Base-by-base conservation (phyloP, 495 filamentous ascomycete genomes). In the Achaetomiella virescens region DNA sequence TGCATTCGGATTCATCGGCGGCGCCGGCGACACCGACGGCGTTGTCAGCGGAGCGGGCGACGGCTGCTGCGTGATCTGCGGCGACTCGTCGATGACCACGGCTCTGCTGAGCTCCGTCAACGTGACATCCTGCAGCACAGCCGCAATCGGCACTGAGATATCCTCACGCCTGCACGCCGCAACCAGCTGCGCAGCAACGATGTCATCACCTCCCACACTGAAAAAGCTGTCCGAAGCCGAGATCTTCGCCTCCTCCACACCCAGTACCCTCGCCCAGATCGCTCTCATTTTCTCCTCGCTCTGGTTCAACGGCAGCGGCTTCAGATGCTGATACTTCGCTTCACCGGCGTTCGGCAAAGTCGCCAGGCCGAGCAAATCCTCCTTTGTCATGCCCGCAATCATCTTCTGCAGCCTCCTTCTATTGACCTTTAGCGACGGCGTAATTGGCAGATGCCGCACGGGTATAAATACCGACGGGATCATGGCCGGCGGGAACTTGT, bases 401-500 rank as follows among this genome's bases (percentile, higher is more conserved):
- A 69, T 64, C 41, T 67, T 68, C 52, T 73, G 72, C 11, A 78
- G 67, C 17, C 72, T 64, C 8, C 68, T 59, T 24, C 69, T 64
- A 48, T 76, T 70, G 40, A 75, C 65, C 48, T 76, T 70, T 44
- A 78, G 62, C 0, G 72, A 73, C 3, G 70, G 60, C 12, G 73
- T 76, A 18, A 75, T 49, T 1, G 75, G 75, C 29, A 78, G 62
- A 44, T 69, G 60, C 45, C 66, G 70, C 44, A 76, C 68, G 1
- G 75, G 75, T 22, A 78, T 66, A 40, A 70, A 78, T 3, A 67
- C 70, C 18, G 70, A 63, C 3, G 72, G 75, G 12, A 74, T 56
- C 67, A 70, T 66, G 22, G 63, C 55, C 8, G 63, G 64, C 1
- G 71, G 60, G n/a, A 72, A 48, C 3, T 48, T 59, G 47, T 70